A percentile compares a stretch with the other conserved stretches of the same genome.
phyloP scores from a whole-genome alignment of 805 yeast genomes.

The Myxozyma neotropica region DNA sequence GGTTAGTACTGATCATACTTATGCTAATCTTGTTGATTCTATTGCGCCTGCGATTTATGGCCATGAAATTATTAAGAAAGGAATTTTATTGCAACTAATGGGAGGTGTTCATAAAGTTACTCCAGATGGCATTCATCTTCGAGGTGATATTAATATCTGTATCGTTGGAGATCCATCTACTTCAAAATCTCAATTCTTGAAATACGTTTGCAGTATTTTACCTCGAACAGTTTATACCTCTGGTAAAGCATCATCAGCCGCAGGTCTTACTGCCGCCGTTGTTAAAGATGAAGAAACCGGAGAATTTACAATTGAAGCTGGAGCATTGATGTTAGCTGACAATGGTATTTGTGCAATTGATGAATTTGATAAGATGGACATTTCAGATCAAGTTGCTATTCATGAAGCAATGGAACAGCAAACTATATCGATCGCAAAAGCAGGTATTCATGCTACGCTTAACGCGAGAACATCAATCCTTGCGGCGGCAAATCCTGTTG shows the following conservation, averaged over 20 bases:
- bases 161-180: conserved; percentile 98
- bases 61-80: conserved; percentile 91
- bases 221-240: conserved; percentile 97
- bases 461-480: conserved; percentile 95
- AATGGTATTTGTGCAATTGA: conserved; percentile 98
- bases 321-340: conserved; percentile 97
- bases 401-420: conserved; percentile 99
- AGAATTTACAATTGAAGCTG: conserved; percentile 96
- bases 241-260: conserved; percentile 98
- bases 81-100: conserved; percentile 79
- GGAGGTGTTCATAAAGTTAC: conserved; percentile 97
- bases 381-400: conserved; percentile 94
- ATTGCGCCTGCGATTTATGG: conserved; percentile 97
- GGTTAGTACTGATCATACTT: conserved; percentile 87
- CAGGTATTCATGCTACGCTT: conserved; percentile 96
- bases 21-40: conserved; percentile 79
- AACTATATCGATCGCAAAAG: conserved; percentile 96
- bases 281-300: conserved; percentile 97
- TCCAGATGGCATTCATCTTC: conserved; percentile 86
- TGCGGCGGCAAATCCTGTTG: conserved; percentile 98
- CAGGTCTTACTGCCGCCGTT: conserved; percentile 97
- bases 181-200: conserved; percentile 91
- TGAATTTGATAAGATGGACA: conserved; percentile 95
- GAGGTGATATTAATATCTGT: conserved; percentile 97
- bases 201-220: conserved; percentile 86